Evolutionary conservation across 345 rosid genomes (phyloP).

Genomic region (Streptanthus diversifolius): DNA sequence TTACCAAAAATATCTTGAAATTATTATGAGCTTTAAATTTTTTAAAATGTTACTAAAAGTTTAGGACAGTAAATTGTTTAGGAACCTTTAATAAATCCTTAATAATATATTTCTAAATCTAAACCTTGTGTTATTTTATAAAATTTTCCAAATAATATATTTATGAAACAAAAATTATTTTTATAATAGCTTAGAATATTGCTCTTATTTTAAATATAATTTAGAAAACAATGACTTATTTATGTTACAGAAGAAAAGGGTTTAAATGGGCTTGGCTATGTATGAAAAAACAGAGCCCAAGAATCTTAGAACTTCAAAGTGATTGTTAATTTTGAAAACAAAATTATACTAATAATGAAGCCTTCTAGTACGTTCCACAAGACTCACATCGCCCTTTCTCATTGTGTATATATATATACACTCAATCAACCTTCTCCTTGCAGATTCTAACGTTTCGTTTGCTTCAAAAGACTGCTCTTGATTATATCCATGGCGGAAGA

Average conservation of each 20-base stretch:
- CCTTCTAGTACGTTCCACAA: constrained; percentile 27
- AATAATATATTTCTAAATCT: too few relatives aligned
- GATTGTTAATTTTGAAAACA: neutral
- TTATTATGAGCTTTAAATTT: too few relatives aligned
- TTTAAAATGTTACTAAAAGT: too few relatives aligned
- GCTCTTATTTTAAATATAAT: too few relatives aligned
- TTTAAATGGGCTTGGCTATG: neutral
- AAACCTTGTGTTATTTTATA: too few relatives aligned
- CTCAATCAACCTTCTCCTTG: neutral
- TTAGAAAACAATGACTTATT: too few relatives aligned
- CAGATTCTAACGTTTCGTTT: constrained; percentile 10
- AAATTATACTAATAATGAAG: neutral
- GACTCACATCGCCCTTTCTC: neutral
- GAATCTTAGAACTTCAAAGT: neutral
- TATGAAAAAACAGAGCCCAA: constrained; percentile 10
- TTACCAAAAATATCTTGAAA: too few relatives aligned
- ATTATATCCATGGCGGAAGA: constrained; percentile 59
- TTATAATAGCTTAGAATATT: too few relatives aligned
- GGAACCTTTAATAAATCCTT: too few relatives aligned
- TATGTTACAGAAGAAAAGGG: neutral
- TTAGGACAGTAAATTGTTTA: too few relatives aligned
- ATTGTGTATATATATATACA: neutral
- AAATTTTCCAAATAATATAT: too few relatives aligned
- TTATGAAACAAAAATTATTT: too few relatives aligned
- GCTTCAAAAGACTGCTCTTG: neutral